phyloP scores from a whole-genome alignment of 176 grass and related monocot genomes.

The Aegilops speltoides region DNA sequence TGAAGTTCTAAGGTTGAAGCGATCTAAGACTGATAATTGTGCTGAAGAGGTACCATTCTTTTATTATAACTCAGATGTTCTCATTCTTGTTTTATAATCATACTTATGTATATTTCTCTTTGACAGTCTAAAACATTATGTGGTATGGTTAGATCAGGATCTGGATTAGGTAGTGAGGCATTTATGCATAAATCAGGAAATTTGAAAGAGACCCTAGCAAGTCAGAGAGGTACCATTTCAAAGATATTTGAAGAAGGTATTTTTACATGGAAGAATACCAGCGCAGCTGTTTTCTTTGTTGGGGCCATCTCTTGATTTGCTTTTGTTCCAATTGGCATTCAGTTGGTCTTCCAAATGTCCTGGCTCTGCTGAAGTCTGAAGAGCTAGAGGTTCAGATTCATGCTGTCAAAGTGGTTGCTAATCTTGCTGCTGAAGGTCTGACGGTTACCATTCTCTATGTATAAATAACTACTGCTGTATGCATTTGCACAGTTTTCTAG shows the following conservation, averaged over 20 bases:
- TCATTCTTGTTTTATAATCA: slow-evolving; percentile 16
- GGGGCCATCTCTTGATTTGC: slow-evolving; percentile 17
- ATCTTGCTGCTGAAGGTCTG: slow-evolving; percentile 90
- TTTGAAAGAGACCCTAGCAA: slow-evolving; percentile 58
- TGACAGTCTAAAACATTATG: slow-evolving; percentile 53
- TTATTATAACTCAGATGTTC: slow-evolving; percentile 19
- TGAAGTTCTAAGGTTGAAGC: slow-evolving; percentile 67
- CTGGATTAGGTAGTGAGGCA: slow-evolving; percentile 36
- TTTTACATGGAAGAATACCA: slow-evolving; percentile 15
- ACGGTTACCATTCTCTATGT: background rate
- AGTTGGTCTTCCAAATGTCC: slow-evolving; percentile 78
- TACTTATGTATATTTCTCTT: slow-evolving; percentile 22
- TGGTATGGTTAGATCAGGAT: slow-evolving; percentile 60
- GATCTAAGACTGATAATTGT: slow-evolving; percentile 41
- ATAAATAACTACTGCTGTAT: slow-evolving; percentile 5
- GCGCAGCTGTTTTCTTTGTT: background rate
- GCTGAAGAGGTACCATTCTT: slow-evolving; percentile 56
- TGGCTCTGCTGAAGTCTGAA: slow-evolving; percentile 88
- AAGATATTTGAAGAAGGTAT: slow-evolving; percentile 97
- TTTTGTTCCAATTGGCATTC: slow-evolving; percentile 33
- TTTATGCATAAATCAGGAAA: slow-evolving; percentile 57
- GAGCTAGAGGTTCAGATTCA: slow-evolving; percentile 81
- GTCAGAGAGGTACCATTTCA: slow-evolving; percentile 66
- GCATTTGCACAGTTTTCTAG: background rate
- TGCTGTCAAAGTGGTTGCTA: slow-evolving; percentile 85